These are phyloP conservation scores for Xylariaceae sp. DNA, from an alignment of 2,329 filamentous ascomycete genomes.

Conservation along the genomic window DNA sequence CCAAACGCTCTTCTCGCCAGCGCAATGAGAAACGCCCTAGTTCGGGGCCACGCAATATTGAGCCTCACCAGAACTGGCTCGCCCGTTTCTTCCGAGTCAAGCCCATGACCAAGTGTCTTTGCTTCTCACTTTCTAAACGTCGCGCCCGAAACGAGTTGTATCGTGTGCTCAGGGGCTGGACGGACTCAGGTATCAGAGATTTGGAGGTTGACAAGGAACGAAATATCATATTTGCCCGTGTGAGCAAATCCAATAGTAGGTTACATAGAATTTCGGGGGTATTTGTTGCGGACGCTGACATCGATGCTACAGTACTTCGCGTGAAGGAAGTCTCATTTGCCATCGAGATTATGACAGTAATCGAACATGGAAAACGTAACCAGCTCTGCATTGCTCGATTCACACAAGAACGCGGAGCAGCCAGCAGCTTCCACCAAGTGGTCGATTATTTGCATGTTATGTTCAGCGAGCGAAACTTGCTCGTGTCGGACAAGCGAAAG, in stretches of 20 bases:
- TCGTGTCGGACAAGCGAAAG: slow-evolving; percentile 65
- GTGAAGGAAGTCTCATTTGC: slow-evolving; percentile 88
- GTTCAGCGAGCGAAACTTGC: slow-evolving; percentile 58
- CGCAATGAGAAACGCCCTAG: slow-evolving; percentile 15
- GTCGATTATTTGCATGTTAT: slow-evolving; percentile 71
- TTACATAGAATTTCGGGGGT: slow-evolving; percentile 1
- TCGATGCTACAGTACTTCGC: slow-evolving; percentile 55
- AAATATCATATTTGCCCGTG: slow-evolving; percentile 74
- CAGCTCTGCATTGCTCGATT: slow-evolving; percentile 79
- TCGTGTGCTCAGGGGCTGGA: slow-evolving; percentile 73
- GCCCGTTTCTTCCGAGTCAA: slow-evolving; percentile 86
- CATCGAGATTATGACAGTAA: slow-evolving; percentile 80
- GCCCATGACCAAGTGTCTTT: slow-evolving; percentile 70
- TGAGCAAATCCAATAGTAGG: slow-evolving; percentile 77
- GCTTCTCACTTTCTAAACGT: slow-evolving; percentile 68
- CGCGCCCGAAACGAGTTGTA: slow-evolving; percentile 74
- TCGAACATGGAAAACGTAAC: slow-evolving; percentile 75
- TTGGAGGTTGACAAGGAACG: slow-evolving; percentile 74
- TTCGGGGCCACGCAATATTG: slow-evolving; percentile 45
- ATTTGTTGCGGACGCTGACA: slow-evolving; percentile 7
- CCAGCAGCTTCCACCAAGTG: slow-evolving; percentile 81
- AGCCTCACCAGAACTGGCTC: slow-evolving; percentile 78
- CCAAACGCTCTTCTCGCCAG: slow-evolving; percentile 13
- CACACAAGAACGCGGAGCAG: slow-evolving; percentile 87
- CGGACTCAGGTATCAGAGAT: slow-evolving; percentile 73